Conservation (phyloP, 2,329 filamentous ascomycete genomes). For the Venturia carpophila region DNA sequence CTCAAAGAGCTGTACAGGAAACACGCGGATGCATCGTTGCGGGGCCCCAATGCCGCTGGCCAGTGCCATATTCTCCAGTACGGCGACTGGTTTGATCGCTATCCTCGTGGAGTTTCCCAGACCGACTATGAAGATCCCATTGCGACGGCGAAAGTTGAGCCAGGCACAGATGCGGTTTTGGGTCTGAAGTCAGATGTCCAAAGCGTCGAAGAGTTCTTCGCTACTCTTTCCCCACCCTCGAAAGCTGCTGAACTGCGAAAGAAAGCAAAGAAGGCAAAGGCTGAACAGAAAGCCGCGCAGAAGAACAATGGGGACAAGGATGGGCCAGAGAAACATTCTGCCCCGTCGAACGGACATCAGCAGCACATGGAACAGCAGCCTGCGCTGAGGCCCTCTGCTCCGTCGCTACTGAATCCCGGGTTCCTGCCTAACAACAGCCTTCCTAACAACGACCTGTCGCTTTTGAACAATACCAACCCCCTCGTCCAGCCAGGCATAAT, state of each 20-base stretch:
- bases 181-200: conserved; percentile 86
- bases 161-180: conserved; percentile 77
- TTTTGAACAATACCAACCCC: conserved; percentile 16
- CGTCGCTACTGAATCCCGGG: neutral
- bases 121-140: conserved; percentile 75
- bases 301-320: neutral
- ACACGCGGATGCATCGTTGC: conserved; percentile 71
- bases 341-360: neutral
- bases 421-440: conserved; percentile 18
- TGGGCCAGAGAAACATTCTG: neutral
- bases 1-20: conserved; percentile 80
- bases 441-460: neutral
- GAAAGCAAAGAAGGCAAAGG: conserved; percentile 41
- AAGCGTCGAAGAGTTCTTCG: conserved; percentile 91
- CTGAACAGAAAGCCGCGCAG: conserved; percentile 7
- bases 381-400: neutral
- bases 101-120: conserved; percentile 83
- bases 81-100: conserved; percentile 93
- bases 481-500: conserved; percentile 42
- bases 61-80: conserved; percentile 71
- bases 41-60: conserved; percentile 45
- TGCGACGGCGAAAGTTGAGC: conserved; percentile 66
- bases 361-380: neutral
- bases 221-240: conserved; percentile 60
- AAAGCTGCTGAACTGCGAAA: conserved; percentile 42